Conservation (phyloP, 2,329 filamentous ascomycete species). For the Pezizomycotina sp. region DNA sequence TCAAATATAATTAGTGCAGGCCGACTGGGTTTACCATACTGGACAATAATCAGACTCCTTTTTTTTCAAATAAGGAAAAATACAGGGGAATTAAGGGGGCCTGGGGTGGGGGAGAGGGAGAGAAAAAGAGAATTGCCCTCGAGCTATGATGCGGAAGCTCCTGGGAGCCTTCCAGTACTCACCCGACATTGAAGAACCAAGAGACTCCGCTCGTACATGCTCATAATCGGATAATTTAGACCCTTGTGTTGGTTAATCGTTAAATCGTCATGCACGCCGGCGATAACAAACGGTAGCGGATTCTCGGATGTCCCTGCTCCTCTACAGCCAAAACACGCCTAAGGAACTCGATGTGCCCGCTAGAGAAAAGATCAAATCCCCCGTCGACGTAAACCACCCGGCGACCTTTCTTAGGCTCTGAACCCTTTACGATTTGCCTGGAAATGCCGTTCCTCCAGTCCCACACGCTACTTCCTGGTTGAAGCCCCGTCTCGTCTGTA, state of each 20-base stretch:
- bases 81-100: conserved; percentile 8
- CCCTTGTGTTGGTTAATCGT: conserved; percentile 96
- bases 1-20: too few relatives aligned
- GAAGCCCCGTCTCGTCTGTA: conserved; percentile 63
- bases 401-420: conserved; percentile 58
- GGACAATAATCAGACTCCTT: too few relatives aligned
- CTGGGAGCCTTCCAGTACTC: too few relatives aligned
- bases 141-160: too few relatives aligned
- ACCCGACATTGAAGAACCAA: conserved; percentile 91
- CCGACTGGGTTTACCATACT: too few relatives aligned
- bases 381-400: conserved; percentile 88
- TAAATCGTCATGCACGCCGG: conserved; percentile 82
- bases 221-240: conserved; percentile 98
- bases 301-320: conserved; percentile 44
- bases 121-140: too few relatives aligned
- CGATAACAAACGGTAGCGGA: conserved; percentile 81
- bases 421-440: conserved; percentile 51
- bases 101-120: conserved; percentile 1
- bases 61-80: conserved; percentile 11
- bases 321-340: conserved; percentile 59
- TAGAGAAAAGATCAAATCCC: conserved; percentile 91
- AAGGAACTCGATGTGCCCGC: conserved; percentile 91
- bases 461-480: conserved; percentile 70
- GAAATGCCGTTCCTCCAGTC: conserved; percentile 60
- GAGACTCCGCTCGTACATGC: conserved; percentile 87